Conservation (phyloP, 805 yeast species). For the Blastobotrys peoriensis region DNA sequence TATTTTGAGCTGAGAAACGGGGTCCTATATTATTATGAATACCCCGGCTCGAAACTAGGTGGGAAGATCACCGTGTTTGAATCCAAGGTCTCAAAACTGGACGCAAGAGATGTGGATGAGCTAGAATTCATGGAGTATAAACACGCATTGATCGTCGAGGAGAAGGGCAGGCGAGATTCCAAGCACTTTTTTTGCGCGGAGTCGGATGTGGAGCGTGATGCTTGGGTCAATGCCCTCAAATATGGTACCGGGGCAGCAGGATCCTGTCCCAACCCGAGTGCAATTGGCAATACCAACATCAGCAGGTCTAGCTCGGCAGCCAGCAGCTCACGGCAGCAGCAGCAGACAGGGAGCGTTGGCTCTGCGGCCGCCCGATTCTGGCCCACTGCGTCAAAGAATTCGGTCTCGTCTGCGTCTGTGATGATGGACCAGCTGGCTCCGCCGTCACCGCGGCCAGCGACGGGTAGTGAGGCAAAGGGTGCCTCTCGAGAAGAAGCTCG, state of each 20-base stretch:
- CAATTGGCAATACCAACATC: not conserved
- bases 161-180: constrained; percentile 25
- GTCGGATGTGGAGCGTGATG: constrained; percentile 66
- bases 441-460: constrained; percentile 15
- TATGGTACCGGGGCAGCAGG: constrained; percentile 15
- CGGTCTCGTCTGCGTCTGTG: not conserved
- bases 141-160: constrained; percentile 52
- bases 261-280: not conserved
- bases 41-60: constrained; percentile 46
- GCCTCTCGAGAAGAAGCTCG: not conserved
- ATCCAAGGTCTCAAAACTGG: constrained; percentile 44
- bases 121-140: constrained; percentile 34
- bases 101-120: constrained; percentile 29
- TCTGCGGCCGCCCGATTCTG: not conserved
- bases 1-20: constrained; percentile 54
- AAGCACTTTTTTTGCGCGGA: constrained; percentile 70
- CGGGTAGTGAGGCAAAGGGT: not conserved
- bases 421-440: too few species aligned
- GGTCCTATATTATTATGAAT: constrained; percentile 52
- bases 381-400: not conserved
- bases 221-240: constrained; percentile 53
- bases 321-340: not conserved
- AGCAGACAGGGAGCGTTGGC: not conserved
- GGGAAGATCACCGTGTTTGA: constrained; percentile 48
- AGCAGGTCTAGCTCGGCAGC: too few species aligned